Conservation (phyloP, 176 grass and related monocot genomes). For the Rhynchospora breviuscula region DNA sequence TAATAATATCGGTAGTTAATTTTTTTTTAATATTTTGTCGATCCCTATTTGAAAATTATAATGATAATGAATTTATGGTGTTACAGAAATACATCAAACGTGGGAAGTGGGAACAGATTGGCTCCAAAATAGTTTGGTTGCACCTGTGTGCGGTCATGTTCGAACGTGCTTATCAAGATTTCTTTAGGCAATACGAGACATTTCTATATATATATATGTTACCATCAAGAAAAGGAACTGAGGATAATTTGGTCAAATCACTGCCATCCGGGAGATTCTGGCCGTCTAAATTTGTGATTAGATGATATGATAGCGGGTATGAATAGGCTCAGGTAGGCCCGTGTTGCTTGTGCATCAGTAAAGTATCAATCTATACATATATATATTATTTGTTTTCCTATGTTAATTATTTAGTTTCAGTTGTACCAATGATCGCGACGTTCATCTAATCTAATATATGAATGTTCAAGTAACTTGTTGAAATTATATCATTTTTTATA, state of each 20-base stretch:
- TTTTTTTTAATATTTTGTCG: too few species aligned
- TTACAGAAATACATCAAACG: neutral
- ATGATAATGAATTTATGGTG: too few species aligned
- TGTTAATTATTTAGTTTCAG: neutral
- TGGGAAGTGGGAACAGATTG: neutral
- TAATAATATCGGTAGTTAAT: too few species aligned
- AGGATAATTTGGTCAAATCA: neutral
- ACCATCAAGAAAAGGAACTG: neutral
- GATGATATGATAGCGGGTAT: neutral
- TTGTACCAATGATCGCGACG: neutral
- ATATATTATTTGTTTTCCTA: neutral
- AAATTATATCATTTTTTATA: neutral
- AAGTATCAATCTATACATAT: neutral
- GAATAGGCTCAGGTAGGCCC: neutral
- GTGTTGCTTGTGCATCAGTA: neutral
- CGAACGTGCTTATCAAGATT: neutral
- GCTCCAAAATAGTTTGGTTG: neutral
- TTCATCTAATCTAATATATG: neutral
- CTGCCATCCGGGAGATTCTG: neutral
- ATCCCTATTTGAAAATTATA: too few species aligned
- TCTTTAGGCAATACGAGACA: neutral
- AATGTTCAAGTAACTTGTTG: neutral
- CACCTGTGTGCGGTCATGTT: neutral
- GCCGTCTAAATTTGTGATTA: neutral
- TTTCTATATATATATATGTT: neutral